Percentiles rank a stretch among this genome's conserved stretches.
phyloP scores from a whole-genome alignment of 495 filamentous ascomycete species.

The Annulohypoxylon nitens region DNA sequence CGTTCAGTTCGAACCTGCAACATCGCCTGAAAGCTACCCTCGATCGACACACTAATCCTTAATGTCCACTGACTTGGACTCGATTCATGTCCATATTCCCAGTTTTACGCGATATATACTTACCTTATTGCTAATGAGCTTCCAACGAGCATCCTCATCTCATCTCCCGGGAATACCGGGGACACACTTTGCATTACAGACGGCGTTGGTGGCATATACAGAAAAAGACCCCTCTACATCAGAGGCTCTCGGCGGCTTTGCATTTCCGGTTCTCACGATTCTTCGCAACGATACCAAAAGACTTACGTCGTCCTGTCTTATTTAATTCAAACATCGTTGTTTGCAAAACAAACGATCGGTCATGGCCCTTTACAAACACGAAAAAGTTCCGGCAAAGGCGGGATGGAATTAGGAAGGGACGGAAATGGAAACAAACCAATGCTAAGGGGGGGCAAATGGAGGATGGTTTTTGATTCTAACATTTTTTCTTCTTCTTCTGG shows the following conservation, averaged over 20 bases:
- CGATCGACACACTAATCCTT: conserved; percentile 45
- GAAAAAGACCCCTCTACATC: conserved; percentile 47
- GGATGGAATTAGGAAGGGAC: conserved; percentile 42
- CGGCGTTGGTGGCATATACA: conserved; percentile 53
- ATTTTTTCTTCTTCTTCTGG: conserved; percentile 27
- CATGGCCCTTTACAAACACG: conserved; percentile 35
- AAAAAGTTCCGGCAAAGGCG: conserved; percentile 45
- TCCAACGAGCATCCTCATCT: conserved; percentile 29
- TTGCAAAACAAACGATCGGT: conserved; percentile 47
- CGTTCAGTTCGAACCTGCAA: conserved; percentile 33
- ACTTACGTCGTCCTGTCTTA: conserved; percentile 50
- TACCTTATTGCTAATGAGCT: conserved; percentile 48
- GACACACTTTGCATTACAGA: conserved; percentile 47
- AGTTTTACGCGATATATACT: conserved; percentile 44
- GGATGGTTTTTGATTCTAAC: conserved; percentile 36
- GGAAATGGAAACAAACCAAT: conserved; percentile 44
- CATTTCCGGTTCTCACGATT: conserved; percentile 49
- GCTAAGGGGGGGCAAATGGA: conserved; percentile 44
- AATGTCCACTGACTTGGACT: conserved; percentile 42
- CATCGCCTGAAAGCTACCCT: conserved; percentile 30
- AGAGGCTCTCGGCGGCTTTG: conserved; percentile 44
- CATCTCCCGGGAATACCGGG: conserved; percentile 25
- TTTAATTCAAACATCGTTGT: conserved; percentile 46
- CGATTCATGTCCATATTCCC: conserved; percentile 46
- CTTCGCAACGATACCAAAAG: conserved; percentile 55